Evolutionary conservation across 257 asterid species (phyloP).

Genomic region (Primulina tabacum): DNA sequence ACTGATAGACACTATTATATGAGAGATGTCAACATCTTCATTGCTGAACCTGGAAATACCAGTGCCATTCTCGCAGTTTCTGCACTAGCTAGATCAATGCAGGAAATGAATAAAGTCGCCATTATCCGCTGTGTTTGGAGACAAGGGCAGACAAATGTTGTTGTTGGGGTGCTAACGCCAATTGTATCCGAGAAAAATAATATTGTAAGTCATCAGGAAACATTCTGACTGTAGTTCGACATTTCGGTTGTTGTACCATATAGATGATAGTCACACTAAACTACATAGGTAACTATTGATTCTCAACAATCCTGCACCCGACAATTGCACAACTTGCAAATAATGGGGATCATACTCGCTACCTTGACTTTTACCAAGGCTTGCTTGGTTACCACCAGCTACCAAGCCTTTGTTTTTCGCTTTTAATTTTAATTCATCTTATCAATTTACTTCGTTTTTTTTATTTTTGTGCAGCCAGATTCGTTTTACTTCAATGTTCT

Average conservation of each 20-base stretch:
- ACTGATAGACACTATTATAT: slow-evolving; percentile 75
- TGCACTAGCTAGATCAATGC: slow-evolving; percentile 89
- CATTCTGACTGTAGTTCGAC: background rate
- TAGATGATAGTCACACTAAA: too few relatives aligned
- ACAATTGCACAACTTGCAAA: too few relatives aligned
- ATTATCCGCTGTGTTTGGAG: slow-evolving; percentile 97
- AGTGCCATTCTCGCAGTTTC: slow-evolving; percentile 74
- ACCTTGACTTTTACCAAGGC: background rate
- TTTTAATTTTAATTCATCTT: slow-evolving; percentile 9
- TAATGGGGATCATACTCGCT: background rate
- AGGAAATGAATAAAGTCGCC: slow-evolving; percentile 83
- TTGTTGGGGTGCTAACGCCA: slow-evolving; percentile 84
- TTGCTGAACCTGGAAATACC: slow-evolving; percentile 84
- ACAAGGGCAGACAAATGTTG: slow-evolving; percentile 90
- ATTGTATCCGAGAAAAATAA: slow-evolving; percentile 62
- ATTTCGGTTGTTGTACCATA: background rate
- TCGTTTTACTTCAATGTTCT: slow-evolving; percentile 94
- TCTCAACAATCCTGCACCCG: too few relatives aligned
- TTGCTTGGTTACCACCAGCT: background rate
- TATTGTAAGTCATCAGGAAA: slow-evolving; percentile 48
- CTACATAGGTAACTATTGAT: too few relatives aligned
- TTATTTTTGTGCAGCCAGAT: slow-evolving; percentile 59
- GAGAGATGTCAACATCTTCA: slow-evolving; percentile 89
- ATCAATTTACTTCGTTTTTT: slow-evolving; percentile 3
- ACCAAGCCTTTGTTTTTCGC: background rate